Evolutionary conservation across 108 stramenopile species (phyloP).

Genomic region (Seminavis robusta): DNA sequence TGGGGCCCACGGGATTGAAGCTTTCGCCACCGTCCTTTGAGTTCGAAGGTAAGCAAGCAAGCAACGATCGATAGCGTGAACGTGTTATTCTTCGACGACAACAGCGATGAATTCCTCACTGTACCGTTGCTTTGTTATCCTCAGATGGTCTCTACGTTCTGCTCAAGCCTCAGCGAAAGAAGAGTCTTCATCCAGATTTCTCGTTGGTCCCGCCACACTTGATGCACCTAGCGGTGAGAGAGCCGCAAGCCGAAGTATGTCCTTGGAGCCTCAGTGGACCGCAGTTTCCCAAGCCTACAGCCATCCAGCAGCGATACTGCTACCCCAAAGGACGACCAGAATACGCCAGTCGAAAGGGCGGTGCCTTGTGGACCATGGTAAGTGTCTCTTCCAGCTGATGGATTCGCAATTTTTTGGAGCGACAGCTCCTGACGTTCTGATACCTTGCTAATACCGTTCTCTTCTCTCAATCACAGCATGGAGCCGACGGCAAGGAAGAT

Average conservation of each 20-base stretch:
- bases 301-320: slow-evolving; percentile 77
- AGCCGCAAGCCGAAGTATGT: slow-evolving; percentile 25
- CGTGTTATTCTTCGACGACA: background rate
- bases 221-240: slow-evolving; percentile 25
- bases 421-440: too few species aligned
- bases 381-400: background rate
- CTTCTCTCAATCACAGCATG: slow-evolving; percentile 17
- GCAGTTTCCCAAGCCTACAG: slow-evolving; percentile 59
- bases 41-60: slow-evolving; percentile 51
- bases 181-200: background rate
- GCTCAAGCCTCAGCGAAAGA: slow-evolving; percentile 44
- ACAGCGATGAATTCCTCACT: slow-evolving; percentile 1
- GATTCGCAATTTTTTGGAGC: slow-evolving; percentile 8
- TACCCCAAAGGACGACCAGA: slow-evolving; percentile 65
- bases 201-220: slow-evolving; percentile 42
- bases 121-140: slow-evolving; percentile 12
- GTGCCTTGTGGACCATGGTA: slow-evolving; percentile 60
- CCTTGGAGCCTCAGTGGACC: slow-evolving; percentile 72
- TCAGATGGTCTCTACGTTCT: slow-evolving; percentile 75
- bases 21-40: slow-evolving; percentile 71
- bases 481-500: slow-evolving; percentile 47
- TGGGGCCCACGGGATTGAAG: slow-evolving; percentile 45
- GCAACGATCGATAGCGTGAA: background rate
- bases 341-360: slow-evolving; percentile 62
- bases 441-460: background rate